Evolutionary conservation across 2,329 filamentous ascomycete species (phyloP).

Genomic region (Curvularia spicifera): DNA sequence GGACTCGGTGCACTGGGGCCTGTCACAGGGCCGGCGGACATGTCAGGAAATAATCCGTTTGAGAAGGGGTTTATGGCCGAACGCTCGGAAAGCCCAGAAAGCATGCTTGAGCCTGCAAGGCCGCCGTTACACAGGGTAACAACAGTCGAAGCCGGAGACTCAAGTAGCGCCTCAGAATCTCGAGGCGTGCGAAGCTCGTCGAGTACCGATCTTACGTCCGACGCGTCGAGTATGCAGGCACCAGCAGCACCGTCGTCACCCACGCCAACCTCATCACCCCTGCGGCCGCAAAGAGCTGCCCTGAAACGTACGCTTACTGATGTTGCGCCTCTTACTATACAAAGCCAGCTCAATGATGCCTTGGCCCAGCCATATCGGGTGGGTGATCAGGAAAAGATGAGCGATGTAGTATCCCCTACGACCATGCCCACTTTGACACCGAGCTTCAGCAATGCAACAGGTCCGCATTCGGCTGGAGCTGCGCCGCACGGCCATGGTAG

Average conservation of each 20-base stretch:
- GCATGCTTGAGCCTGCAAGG: conserved; percentile 37
- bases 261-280: conserved; percentile 31
- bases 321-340: conserved; percentile 73
- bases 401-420: conserved; percentile 56
- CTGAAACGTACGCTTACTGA: conserved; percentile 91
- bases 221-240: conserved; percentile 29
- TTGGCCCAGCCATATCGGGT: conserved; percentile 80
- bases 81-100: conserved; percentile 54
- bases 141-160: conserved; percentile 16
- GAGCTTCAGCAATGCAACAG: conserved; percentile 42
- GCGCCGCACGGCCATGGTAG: conserved; percentile 82
- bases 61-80: conserved; percentile 76
- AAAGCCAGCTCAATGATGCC: conserved; percentile 83
- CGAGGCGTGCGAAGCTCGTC: conserved; percentile 25
- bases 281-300: conserved; percentile 60
- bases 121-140: conserved; percentile 27
- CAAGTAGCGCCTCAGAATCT: conserved; percentile 20
- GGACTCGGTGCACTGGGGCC: conserved; percentile 64
- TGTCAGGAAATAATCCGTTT: conserved; percentile 80
- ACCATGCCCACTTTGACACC: conserved; percentile 50
- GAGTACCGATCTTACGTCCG: conserved; percentile 31
- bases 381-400: conserved; percentile 54
- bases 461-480: conserved; percentile 47
- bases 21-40: conserved; percentile 77
- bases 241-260: conserved; percentile 27